Base-by-base conservation (phyloP, 1,284 basidiomycete genomes). In the Cutaneotrichosporon sp. region DNA sequence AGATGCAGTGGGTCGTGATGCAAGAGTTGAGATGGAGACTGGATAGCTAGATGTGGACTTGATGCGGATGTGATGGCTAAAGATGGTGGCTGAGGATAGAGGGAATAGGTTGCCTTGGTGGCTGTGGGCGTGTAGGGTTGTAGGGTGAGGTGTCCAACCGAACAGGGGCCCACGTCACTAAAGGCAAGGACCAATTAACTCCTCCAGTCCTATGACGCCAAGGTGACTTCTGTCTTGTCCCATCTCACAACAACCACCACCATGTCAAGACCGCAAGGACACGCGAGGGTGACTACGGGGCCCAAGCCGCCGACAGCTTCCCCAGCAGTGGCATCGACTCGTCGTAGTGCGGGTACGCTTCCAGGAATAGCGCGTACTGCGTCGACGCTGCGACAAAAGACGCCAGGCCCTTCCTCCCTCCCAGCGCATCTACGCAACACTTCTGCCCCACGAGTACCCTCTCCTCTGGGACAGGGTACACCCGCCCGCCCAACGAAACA, bases 381-480 rank as follows among this genome's bases (percentile, higher is more conserved):
- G 0, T 80, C 79, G 10, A 73, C 75, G 5, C 71, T 81, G 8
- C 72, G 80, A 21, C 79, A 81, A 63, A 63, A 67, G 1, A 59
- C 70, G 16, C 65, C 72, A 2, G 36, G 56, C 47, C 65, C 42
- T n/a, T 72, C 72, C 22, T 77, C 75, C 26, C 62, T 81, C 13
- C 80, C 80, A 1, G 74, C 72, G 0, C 80, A 81, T 64, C 69
- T 81, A 0, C 69, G 80, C 10, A 74, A 79, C 55, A 69, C 77
- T 3, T 78, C 76, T 0, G 68, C 76, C 5, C 80, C 79, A 10
- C 65, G 72, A 5, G 73, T 81, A 34, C 80, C 80, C 10, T 79
- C 77, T 4, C 80, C 80, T 1, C 66, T 81, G 7, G 80, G 80
- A 2, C 73, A 76, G 66, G 80, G 80, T 16, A 81, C 80, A 18